Base-by-base conservation (phyloP, 1,284 basidiomycete genomes). In the Naganishia albida region DNA sequence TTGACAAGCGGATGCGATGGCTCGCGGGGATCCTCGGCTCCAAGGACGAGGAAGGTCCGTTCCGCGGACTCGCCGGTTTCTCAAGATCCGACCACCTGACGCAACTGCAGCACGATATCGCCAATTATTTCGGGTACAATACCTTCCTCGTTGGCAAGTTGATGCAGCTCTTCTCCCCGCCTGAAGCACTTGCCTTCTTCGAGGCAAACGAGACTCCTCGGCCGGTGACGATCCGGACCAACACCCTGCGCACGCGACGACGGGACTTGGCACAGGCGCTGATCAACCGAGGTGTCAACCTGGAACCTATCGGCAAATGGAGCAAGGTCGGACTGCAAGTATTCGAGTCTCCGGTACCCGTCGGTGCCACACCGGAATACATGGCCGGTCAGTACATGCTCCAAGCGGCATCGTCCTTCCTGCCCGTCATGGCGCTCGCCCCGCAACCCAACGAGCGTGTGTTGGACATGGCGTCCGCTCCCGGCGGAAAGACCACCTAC, bases 351-450 rank as follows among this genome's bases (percentile, higher is more conserved):
- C 87, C 85, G 65, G 94, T 99, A 3, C 96, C 96, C 1, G 90
- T 99, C 68, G 93, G 91, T 85, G 96, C 96, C 4, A 99, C 96
- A 2, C 96, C 96, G 7, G 96, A 99, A 81, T 99, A 99, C 79
- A 87, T 99, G 42, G 93, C 95, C 0, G 96, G 96, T 2, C 94
- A 99, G 77, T 99, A 99, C 82, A 99, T 99, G 91, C 89, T 99
- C 20, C 96, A 99, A 82, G 93, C 96, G 3, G 96, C 96, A 3
- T 96, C 93, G 7, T 98, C 94, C 0, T 98, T 99, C 85, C 84
- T 99, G n/a, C 96, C 96, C 49, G 95, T 98, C 72, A 94, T 99
- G 71, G 93, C 96, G 1, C 87, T 99, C 43, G 83, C 87, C 23
- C 96, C 96, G 18, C 90, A 95, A 74, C 93, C 93, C 1, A 86